Evolutionary conservation across 768 basidiomycete genomes (phyloP).

Genomic region (Termitomyces sp.): DNA sequence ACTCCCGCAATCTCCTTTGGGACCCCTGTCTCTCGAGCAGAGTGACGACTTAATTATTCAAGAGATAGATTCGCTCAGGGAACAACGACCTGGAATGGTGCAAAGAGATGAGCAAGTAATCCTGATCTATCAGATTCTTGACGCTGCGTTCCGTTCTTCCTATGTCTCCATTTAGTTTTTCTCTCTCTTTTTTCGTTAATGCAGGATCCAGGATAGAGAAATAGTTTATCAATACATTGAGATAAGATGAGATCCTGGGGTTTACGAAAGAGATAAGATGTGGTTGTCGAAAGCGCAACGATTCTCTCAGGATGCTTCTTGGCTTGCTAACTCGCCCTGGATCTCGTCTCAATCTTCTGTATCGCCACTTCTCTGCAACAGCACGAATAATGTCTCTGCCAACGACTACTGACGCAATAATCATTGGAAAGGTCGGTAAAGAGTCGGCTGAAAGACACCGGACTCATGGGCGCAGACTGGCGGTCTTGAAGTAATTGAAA

Average conservation of each 20-base stretch:
- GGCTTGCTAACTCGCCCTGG: slow-evolving; percentile 6
- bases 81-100: slow-evolving; percentile 83
- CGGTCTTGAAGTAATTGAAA: slow-evolving; percentile 73
- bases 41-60: slow-evolving; percentile 56
- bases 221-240: neutral
- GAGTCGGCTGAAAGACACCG: neutral
- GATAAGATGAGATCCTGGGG: neutral
- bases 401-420: slow-evolving; percentile 63
- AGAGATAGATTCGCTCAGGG: slow-evolving; percentile 75
- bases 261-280: neutral
- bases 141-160: slow-evolving; percentile 17
- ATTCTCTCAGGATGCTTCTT: slow-evolving; percentile 10
- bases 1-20: slow-evolving; percentile 51
- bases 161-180: neutral
- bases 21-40: slow-evolving; percentile 45
- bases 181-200: neutral
- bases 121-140: slow-evolving; percentile 62
- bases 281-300: neutral
- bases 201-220: neutral
- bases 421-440: slow-evolving; percentile 48
- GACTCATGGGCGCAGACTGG: slow-evolving; percentile 43
- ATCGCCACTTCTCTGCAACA: slow-evolving; percentile 27
- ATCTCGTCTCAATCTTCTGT: slow-evolving; percentile 11
- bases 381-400: slow-evolving; percentile 49
- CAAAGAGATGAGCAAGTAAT: slow-evolving; percentile 62